These are phyloP conservation scores for Neonectria punicea DNA, from an alignment of 2,329 filamentous ascomycete genomes.

Conservation along the genomic window DNA sequence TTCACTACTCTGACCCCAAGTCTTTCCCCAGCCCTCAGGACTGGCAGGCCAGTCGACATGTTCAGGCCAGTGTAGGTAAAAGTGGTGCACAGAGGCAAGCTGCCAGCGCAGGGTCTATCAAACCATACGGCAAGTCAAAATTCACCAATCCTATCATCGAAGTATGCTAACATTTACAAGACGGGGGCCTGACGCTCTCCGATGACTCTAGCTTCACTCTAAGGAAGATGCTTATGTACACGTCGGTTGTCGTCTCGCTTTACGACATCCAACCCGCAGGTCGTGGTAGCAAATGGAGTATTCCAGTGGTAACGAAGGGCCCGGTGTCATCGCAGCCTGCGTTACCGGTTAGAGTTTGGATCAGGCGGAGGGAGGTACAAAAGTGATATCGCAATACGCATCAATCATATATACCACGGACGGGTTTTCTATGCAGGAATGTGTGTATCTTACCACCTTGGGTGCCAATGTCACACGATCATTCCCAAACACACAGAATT, in stretches of 20 bases:
- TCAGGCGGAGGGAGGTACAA: slow-evolving; percentile 41
- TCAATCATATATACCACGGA: neutral
- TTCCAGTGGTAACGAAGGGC: slow-evolving; percentile 39
- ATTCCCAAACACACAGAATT: too few relatives aligned
- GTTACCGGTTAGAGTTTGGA: slow-evolving; percentile 46
- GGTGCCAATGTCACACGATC: too few relatives aligned
- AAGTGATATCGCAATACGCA: neutral
- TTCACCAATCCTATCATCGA: neutral
- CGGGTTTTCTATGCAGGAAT: neutral
- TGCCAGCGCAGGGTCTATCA: slow-evolving; percentile 43
- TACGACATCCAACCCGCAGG: slow-evolving; percentile 50
- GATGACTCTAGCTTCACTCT: slow-evolving; percentile 47
- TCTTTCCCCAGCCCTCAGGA: slow-evolving; percentile 47
- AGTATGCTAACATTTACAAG: slow-evolving; percentile 37
- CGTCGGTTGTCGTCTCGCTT: slow-evolving; percentile 48
- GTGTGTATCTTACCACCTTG: neutral
- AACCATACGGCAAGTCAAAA: slow-evolving; percentile 48
- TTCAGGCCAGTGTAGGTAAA: slow-evolving; percentile 41
- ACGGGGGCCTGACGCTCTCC: slow-evolving; percentile 46
- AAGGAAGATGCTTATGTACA: slow-evolving; percentile 49
- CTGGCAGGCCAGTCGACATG: slow-evolving; percentile 50
- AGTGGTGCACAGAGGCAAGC: slow-evolving; percentile 36
- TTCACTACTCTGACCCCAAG: slow-evolving; percentile 50
- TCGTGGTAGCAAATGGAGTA: slow-evolving; percentile 41
- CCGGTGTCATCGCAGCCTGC: slow-evolving; percentile 43